These are phyloP conservation scores for Camelina laxa DNA, from an alignment of 345 rosid genomes.

Conservation along the genomic window DNA sequence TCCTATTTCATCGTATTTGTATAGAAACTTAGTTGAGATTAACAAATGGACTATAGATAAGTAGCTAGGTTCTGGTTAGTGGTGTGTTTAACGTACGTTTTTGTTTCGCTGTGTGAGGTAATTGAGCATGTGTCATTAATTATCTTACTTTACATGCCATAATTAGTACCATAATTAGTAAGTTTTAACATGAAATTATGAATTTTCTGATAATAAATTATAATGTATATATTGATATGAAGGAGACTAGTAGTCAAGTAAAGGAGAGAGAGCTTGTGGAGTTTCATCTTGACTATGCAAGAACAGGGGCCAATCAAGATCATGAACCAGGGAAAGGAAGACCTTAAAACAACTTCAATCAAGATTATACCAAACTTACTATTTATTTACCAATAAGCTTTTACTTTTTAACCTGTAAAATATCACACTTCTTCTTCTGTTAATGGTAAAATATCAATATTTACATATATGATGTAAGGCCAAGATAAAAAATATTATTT, in stretches of 20 bases:
- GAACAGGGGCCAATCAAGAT: constrained; percentile 49
- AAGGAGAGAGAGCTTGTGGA: constrained; percentile 39
- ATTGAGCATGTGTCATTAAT: background rate
- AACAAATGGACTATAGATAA: background rate
- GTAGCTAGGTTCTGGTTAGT: background rate
- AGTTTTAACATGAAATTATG: constrained; percentile 10
- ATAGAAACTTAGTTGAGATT: background rate
- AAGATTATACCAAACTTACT: too few relatives aligned
- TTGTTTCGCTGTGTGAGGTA: background rate
- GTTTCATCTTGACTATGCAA: constrained; percentile 48
- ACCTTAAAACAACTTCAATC: constrained; percentile 32
- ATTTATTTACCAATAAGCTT: too few relatives aligned
- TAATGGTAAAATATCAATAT: too few relatives aligned
- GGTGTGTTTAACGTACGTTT: background rate
- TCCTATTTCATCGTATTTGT: background rate
- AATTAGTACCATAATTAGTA: background rate
- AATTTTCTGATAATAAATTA: background rate
- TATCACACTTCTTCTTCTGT: too few relatives aligned
- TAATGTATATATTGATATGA: background rate
- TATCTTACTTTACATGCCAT: background rate
- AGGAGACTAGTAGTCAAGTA: constrained; percentile 11
- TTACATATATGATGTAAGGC: too few relatives aligned
- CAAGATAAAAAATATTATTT: too few relatives aligned
- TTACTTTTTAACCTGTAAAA: too few relatives aligned
- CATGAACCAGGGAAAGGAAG: constrained; percentile 50